These are phyloP conservation scores for Chalciporus pseudorubinellus DNA, from an alignment of 768 basidiomycete species.

Conservation along the genomic window DNA sequence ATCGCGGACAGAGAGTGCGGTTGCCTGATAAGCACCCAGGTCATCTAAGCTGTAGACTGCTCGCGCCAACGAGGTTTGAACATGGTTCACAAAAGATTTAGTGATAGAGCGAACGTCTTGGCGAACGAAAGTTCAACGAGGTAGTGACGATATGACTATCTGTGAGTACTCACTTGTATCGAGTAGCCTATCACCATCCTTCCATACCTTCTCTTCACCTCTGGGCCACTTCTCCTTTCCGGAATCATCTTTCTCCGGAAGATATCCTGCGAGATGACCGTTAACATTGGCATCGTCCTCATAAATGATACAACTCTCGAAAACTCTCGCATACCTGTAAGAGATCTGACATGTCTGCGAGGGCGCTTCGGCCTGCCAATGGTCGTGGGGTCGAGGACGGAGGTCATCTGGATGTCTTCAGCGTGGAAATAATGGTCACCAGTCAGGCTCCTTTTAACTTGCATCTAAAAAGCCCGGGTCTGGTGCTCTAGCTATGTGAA, in stretches of 20 bases:
- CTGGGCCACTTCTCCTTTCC: slow-evolving; percentile 86
- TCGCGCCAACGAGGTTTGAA: slow-evolving; percentile 86
- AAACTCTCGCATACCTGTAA: slow-evolving; percentile 47
- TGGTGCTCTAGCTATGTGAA: background rate
- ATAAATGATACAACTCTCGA: too few species aligned
- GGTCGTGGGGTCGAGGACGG: slow-evolving; percentile 58
- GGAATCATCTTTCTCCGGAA: slow-evolving; percentile 70
- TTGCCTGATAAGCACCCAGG: slow-evolving; percentile 88
- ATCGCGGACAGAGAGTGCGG: slow-evolving; percentile 85
- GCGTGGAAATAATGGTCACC: background rate
- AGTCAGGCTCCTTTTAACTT: background rate
- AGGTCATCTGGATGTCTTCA: slow-evolving; percentile 46
- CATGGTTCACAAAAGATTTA: slow-evolving; percentile 75
- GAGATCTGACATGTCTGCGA: slow-evolving; percentile 65
- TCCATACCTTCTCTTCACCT: slow-evolving; percentile 78
- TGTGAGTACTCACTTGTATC: slow-evolving; percentile 46
- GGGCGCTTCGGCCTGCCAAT: slow-evolving; percentile 57
- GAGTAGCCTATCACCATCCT: slow-evolving; percentile 53
- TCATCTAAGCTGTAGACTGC: slow-evolving; percentile 88
- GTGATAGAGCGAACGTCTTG: slow-evolving; percentile 63
- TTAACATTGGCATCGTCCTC: background rate
- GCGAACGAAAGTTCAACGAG: slow-evolving; percentile 3
- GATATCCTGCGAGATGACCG: slow-evolving; percentile 52
- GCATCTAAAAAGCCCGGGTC: background rate
- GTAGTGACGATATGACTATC: slow-evolving; percentile 1